Evolutionary conservation across 768 basidiomycete genomes (phyloP), one percentile per base, ranked within the genome.

Genomic region (Lentinula edodes): DNA sequence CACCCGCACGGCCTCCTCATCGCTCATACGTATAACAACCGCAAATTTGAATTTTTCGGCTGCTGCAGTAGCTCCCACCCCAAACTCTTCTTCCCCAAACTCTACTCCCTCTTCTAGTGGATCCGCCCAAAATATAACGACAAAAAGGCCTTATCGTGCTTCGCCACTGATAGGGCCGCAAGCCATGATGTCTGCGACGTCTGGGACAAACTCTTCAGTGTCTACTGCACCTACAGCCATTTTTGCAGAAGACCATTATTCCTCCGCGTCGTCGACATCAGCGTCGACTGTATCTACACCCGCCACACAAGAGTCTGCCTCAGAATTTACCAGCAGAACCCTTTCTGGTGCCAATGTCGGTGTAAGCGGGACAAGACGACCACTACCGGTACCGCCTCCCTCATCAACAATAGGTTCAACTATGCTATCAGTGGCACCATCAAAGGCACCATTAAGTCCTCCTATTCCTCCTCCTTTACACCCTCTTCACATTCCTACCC

Each of bases 271-370:
- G 5, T 52, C 50, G 5, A 15, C 18, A 12, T 51, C 51, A 16
- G 51, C n/a, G 12, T 52, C 59, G 48, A 51, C 51, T 18, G 55
- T 43, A 38, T 60, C 59, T 20, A 60, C 59, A 20, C 59, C 59
- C 52, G 59, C 59, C 39, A 41, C 59, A 20, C 48, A 42, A 50
- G 50, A 60, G 18, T 60, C 59, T 12, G 58, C 35, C 42, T 38
- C 55, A 12, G 55, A 56, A 28, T 56, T 43, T 10, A 13, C 28
- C 28, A 28, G 28, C 10, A n/a, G 18, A 16, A 34, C 48, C 15
- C 34, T 41, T 60, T 18, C 35, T 50, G 16, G 13, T 46, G 32
- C 16, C 6, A 12, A 20, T 10, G 42, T 20, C 9, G 45, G 9
- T 50, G 45, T 8, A 0, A n/a, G 15, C 56, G 56, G 38, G 56